phyloP scores from a whole-genome alignment of 1,284 basidiomycete species.

The Puccinia hordei region DNA sequence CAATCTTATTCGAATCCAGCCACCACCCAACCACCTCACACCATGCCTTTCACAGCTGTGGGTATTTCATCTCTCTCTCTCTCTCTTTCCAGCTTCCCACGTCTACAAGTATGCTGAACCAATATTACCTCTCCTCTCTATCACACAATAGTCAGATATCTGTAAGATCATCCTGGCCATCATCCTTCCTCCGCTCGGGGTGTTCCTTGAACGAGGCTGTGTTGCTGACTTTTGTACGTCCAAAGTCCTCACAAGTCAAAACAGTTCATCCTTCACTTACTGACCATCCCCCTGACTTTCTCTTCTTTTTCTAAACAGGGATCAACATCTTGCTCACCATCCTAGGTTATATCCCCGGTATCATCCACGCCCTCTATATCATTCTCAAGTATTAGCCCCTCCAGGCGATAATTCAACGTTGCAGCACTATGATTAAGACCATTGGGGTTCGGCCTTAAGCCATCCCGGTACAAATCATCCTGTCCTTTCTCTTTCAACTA shows the following conservation, averaged over 20 bases:
- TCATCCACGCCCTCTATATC: constrained; percentile 50
- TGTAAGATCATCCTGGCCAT: constrained; percentile 63
- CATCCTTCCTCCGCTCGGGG: constrained; percentile 74
- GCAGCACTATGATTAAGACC: too few species aligned
- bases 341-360: constrained; percentile 48
- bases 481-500: too few species aligned
- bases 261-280: not conserved
- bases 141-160: constrained; percentile 34
- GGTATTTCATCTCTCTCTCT: constrained; percentile 1
- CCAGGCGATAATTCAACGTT: too few species aligned
- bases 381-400: constrained; percentile 41
- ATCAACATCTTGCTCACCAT: constrained; percentile 49
- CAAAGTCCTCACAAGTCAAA: not conserved
- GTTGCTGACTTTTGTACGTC: constrained; percentile 66
- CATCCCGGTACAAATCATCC: too few species aligned
- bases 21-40: too few species aligned
- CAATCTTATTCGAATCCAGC: too few species aligned
- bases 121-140: not conserved
- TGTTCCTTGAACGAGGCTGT: constrained; percentile 77
- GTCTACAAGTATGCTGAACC: not conserved
- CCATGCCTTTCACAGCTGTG: constrained; percentile 47
- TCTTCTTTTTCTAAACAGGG: constrained; percentile 11
- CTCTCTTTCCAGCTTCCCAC: too few species aligned
- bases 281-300: not conserved
- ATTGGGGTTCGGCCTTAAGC: too few species aligned